Evolutionary conservation across 148 eudicot species (phyloP).

Genomic region (Fagopyrum tataricum): DNA sequence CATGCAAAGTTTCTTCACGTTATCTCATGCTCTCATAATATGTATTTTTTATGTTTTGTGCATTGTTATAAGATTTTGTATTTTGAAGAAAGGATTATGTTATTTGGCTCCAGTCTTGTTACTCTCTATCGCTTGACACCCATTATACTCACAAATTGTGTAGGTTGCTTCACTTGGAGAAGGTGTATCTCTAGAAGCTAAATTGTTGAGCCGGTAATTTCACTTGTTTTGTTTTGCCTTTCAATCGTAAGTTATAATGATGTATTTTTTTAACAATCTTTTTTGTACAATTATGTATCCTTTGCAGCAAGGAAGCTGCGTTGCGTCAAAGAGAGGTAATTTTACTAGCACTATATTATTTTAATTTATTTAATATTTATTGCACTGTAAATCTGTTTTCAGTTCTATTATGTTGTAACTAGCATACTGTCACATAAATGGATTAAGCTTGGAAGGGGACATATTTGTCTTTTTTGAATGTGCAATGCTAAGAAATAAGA

Average conservation of each 20-base stretch:
- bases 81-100: not conserved
- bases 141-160: not conserved
- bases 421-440: not conserved
- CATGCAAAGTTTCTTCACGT: not conserved
- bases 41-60: not conserved
- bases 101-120: not conserved
- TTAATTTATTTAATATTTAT: not conserved
- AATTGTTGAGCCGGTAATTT: conserved; percentile 80
- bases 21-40: not conserved
- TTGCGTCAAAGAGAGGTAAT: conserved; percentile 92
- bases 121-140: not conserved
- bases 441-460: not conserved
- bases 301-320: conserved; percentile 95
- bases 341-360: not conserved
- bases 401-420: not conserved
- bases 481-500: not conserved
- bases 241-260: not conserved
- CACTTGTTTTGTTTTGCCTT: conserved; percentile 1
- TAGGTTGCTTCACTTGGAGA: conserved; percentile 98
- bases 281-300: conserved; percentile 14
- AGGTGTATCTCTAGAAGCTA: conserved; percentile 94
- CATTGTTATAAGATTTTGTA: not conserved
- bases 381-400: not conserved
- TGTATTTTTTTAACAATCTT: not conserved
- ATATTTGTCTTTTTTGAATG: not conserved